Evolutionary conservation across 2,329 filamentous ascomycete genomes (phyloP).

Genomic region (Colletotrichum lini): DNA sequence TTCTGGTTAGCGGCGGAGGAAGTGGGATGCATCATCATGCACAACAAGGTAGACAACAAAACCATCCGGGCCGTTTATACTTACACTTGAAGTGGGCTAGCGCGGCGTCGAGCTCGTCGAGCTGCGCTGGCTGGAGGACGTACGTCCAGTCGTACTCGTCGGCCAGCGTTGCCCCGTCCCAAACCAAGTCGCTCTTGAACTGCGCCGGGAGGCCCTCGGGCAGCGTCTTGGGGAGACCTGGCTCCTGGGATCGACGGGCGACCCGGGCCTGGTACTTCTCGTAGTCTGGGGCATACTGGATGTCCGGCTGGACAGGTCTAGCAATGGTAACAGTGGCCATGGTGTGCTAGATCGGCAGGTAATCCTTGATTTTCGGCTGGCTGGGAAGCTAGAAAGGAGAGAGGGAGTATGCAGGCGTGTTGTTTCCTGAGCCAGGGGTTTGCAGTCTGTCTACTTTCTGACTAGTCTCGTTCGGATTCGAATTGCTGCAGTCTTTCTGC

Average conservation of each 20-base stretch:
- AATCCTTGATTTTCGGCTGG: background rate
- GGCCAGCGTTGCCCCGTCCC: constrained; percentile 67
- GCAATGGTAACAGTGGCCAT: constrained; percentile 28
- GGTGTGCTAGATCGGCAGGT: background rate
- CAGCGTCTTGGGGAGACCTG: constrained; percentile 56
- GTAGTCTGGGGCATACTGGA: constrained; percentile 68
- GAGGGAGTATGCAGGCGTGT: background rate
- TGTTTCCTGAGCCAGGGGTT: background rate
- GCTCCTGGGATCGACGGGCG: constrained; percentile 58
- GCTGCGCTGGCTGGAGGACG: constrained; percentile 59
- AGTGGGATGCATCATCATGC: no score
- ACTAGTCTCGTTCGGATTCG: background rate
- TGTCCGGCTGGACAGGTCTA: constrained; percentile 69
- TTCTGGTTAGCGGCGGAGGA: background rate
- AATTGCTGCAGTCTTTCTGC: background rate
- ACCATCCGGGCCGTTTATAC: background rate
- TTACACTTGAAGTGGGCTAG: constrained; percentile 39
- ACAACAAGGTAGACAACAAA: no score
- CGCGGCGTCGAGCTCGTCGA: constrained; percentile 61
- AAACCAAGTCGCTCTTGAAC: constrained; percentile 67
- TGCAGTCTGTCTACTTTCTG: background rate
- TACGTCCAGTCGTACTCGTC: constrained; percentile 68
- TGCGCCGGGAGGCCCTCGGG: constrained; percentile 66
- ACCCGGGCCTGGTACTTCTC: constrained; percentile 67
- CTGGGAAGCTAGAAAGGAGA: background rate